phyloP scores from a whole-genome alignment of 768 basidiomycete species.

The Guyanaporus albipodus region DNA sequence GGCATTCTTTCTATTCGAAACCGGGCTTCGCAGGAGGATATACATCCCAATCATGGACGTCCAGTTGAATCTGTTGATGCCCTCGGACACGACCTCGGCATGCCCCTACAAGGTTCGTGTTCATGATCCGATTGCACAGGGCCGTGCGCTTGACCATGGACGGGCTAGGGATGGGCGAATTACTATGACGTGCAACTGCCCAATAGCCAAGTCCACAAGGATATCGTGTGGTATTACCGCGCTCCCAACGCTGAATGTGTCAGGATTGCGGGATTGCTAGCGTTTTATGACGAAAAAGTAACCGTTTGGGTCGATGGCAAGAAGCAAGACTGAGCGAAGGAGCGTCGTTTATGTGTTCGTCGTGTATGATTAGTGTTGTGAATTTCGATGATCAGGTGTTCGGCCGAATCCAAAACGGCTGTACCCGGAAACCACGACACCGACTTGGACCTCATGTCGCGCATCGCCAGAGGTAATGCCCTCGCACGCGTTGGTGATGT shows the following conservation, averaged over 20 bases:
- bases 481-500: conserved; percentile 55
- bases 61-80: conserved; percentile 44
- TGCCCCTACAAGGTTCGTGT: conserved; percentile 63
- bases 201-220: conserved; percentile 40
- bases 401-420: not conserved
- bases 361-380: no score
- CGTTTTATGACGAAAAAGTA: conserved; percentile 66
- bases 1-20: conserved; percentile 57
- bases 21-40: conserved; percentile 49
- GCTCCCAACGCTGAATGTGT: conserved; percentile 48
- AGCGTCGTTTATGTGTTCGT: no score
- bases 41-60: conserved; percentile 61
- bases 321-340: conserved; percentile 38
- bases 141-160: not conserved
- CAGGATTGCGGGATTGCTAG: conserved; percentile 47
- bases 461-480: conserved; percentile 42
- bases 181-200: conserved; percentile 52
- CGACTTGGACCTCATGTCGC: conserved; percentile 44
- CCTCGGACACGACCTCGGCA: conserved; percentile 42
- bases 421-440: not conserved
- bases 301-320: conserved; percentile 61
- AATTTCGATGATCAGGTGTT: no score
- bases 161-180: conserved; percentile 51
- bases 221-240: conserved; percentile 65
- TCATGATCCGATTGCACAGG: not conserved